phyloP scores from a whole-genome alignment of 2,329 filamentous ascomycete species.

The Phialocephala sp. region DNA sequence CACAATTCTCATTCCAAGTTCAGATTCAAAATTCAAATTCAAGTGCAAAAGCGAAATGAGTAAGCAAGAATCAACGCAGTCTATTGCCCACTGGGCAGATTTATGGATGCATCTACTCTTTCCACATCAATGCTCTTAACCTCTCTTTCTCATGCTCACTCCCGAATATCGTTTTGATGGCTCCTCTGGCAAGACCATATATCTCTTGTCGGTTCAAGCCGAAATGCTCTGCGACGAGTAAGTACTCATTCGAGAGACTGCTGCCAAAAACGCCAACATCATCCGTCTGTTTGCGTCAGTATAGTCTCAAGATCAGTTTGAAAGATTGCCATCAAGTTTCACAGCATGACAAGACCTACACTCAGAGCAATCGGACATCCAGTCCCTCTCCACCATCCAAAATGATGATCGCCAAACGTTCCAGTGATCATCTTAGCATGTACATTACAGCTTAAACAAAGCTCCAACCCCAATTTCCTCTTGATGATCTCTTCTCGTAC shows the following conservation, averaged over 20 bases:
- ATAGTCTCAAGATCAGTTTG: neutral
- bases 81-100: neutral
- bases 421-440: conserved; percentile 74
- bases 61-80: neutral
- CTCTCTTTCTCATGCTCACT: conserved; percentile 64
- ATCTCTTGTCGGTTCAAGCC: conserved; percentile 54
- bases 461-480: conserved; percentile 68
- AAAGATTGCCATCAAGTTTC: neutral
- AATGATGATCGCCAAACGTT: conserved; percentile 72
- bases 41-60: neutral
- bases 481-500: conserved; percentile 61
- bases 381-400: conserved; percentile 72
- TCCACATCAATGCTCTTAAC: conserved; percentile 58
- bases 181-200: conserved; percentile 62
- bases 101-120: conserved; percentile 4
- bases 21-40: neutral
- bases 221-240: conserved; percentile 75
- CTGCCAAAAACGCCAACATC: conserved; percentile 84
- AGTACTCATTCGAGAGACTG: conserved; percentile 77
- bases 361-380: conserved; percentile 68
- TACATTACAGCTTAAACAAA: conserved; percentile 84
- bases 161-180: conserved; percentile 71
- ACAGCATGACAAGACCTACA: conserved; percentile 56
- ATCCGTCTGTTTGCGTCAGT: conserved; percentile 65
- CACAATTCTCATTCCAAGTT: neutral